Evolutionary conservation across 768 basidiomycete species (phyloP), one percentile per base, ranked within the genome.

Genomic region (Glaciozyma martinii): DNA sequence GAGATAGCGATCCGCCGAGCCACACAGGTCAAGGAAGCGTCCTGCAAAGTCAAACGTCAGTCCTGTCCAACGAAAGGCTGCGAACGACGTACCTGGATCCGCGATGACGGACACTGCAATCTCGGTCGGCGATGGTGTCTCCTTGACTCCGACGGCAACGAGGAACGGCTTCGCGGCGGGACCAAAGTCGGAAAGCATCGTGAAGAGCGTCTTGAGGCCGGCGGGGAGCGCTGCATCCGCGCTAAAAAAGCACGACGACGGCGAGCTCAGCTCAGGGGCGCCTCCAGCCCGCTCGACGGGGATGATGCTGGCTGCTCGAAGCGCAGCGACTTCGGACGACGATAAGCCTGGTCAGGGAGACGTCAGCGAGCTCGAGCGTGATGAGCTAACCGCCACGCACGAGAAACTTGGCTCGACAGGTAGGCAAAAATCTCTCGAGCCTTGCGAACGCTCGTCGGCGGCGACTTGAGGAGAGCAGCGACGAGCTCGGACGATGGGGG

Each of bases 121-220:
- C 76, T 92, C 90, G 62, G 40, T 46, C 4, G 57, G 70, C 44
- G 61, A 89, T 85, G 7, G 91, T 83, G 53, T 84, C 50, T 82
- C 85, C 73, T 85, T 87, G 21, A 92, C 89, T 16, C 95, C 94
- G 71, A 90, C 90, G 5, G 88, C 86, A 60, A 81, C 82, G 53
- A 99, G 79, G 77, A 99, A 97, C 5, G 82, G 80, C 70, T 92
- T 94, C 30, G 87, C 94, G 7, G 80, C 78, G 2, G 81, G 74
- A 3, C 92, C 93, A 74, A 94, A 95, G 75, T 94, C 86, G 30
- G 69, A 63, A 1, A 71, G 42, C 15, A 59, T 65, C 13, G 21
- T 15, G 40, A 71, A 71, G 9, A 71, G 54, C 25, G 42, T 47
- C 46, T 49, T 49, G 5, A 71, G 40, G 3, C 66, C 63, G 3